Base-by-base conservation (phyloP, 2,329 filamentous ascomycete genomes). In the Pezicula radicicola region DNA sequence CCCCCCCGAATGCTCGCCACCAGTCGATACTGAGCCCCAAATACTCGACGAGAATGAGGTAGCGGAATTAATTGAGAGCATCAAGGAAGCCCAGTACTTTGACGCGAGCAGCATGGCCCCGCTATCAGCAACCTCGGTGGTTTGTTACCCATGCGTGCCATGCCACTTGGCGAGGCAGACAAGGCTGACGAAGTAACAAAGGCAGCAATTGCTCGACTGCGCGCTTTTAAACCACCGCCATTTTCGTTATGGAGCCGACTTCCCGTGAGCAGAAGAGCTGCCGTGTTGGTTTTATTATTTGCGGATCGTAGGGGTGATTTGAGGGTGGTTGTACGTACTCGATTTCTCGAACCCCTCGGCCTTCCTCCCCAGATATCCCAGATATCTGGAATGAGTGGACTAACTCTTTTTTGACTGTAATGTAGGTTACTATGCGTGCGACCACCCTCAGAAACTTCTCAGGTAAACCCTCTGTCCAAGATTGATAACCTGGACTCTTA, bases 211-310 rank as follows among this genome's bases (percentile, higher is more conserved):
- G 77, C 80, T 50, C 77, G 83, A 53, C 73, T 87, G 51, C 77
- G 82, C 48, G 75, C 81, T 49, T 87, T 83, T 66, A 77, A 73
- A 52, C 77, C 84, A 16, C 83, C 83, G 2, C 70, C 80, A 2
- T 85, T 85, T 60, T 74, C 83, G 10, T 66, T 80, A 52, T 87
- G 84, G 84, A 78, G 85, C 63, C 70, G 70, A 18, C 73, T 87
- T 27, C 83, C 84, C 2, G 70, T 78, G 13, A 81, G 75, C 58
- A 82, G 89, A 55, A 84, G 91, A 59, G 93, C 93, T 13, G 92
- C 93, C 21, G 93, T 97, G 39, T 74, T 97, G 49, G 80, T 97
- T 46, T 79, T 97, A 48, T 79, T 97, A 1, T 97, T 94, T 67
- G 90, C 91, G 35, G 93, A 97, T 69, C 80, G 81, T 41, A 76